phyloP scores from a whole-genome alignment of 129 eudicot species.

The Silybum marianum region DNA sequence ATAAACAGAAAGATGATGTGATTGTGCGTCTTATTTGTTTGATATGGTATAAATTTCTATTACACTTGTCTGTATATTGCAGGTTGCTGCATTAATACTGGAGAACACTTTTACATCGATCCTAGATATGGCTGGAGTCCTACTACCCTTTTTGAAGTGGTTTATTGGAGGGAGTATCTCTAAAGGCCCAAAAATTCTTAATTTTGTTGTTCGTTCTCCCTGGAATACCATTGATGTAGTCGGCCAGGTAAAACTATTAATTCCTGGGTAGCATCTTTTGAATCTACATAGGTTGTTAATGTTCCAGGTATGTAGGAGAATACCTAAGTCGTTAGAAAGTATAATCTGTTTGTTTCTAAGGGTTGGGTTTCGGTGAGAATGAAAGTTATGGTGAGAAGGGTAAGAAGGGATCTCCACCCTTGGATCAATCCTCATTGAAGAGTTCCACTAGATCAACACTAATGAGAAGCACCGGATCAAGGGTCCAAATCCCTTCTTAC shows the following conservation, averaged over 20 bases:
- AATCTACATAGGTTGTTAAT: neutral
- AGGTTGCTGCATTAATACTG: slow-evolving; percentile 81
- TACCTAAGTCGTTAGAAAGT: neutral
- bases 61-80: slow-evolving; percentile 16
- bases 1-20: too few relatives aligned
- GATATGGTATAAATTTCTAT: neutral
- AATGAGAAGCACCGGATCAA: too few relatives aligned
- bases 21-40: too few relatives aligned
- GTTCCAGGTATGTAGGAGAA: neutral
- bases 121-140: slow-evolving; percentile 96
- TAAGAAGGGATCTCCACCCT: too few relatives aligned
- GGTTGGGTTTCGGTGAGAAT: too few relatives aligned
- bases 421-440: too few relatives aligned
- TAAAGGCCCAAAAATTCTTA: slow-evolving; percentile 72
- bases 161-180: slow-evolving; percentile 76
- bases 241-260: slow-evolving; percentile 62
- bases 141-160: slow-evolving; percentile 85
- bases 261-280: neutral
- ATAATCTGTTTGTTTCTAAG: too few relatives aligned
- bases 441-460: too few relatives aligned
- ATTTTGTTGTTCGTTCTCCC: slow-evolving; percentile 84
- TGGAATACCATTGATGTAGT: slow-evolving; percentile 86
- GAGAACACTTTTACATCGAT: slow-evolving; percentile 99
- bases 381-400: too few relatives aligned
- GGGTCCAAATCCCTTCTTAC: too few relatives aligned